A percentile compares a stretch with the other conserved stretches of the same genome.
Evolutionary conservation across 2,329 filamentous ascomycete genomes (phyloP).

Genomic region (Orbilia brochopaga): DNA sequence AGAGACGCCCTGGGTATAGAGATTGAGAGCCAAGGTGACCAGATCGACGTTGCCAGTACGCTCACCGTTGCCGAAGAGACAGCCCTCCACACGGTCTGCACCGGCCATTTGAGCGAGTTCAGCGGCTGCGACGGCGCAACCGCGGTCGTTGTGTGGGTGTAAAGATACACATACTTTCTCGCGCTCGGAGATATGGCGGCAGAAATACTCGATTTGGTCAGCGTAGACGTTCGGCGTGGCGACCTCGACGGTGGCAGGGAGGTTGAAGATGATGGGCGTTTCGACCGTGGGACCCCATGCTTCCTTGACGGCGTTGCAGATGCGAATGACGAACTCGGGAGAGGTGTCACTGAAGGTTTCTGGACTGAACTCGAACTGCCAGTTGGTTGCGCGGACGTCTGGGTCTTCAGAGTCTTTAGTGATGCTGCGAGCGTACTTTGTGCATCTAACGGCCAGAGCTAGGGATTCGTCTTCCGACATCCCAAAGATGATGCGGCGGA

Average conservation of each 20-base stretch:
- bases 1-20: slow-evolving; percentile 90
- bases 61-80: slow-evolving; percentile 92
- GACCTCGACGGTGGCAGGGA: slow-evolving; percentile 95
- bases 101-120: slow-evolving; percentile 96
- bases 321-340: slow-evolving; percentile 78
- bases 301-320: slow-evolving; percentile 91
- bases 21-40: slow-evolving; percentile 87
- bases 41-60: slow-evolving; percentile 94
- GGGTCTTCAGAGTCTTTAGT: slow-evolving; percentile 76
- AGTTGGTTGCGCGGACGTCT: slow-evolving; percentile 65
- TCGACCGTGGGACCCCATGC: slow-evolving; percentile 84
- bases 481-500: slow-evolving; percentile 87
- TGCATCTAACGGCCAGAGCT: slow-evolving; percentile 81
- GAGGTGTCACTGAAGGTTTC: slow-evolving; percentile 90
- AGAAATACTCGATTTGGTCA: slow-evolving; percentile 96
- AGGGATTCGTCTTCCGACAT: slow-evolving; percentile 82
- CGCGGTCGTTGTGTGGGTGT: slow-evolving; percentile 93
- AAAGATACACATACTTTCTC: slow-evolving; percentile 88
- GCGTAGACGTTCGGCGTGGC: slow-evolving; percentile 93
- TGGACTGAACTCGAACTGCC: slow-evolving; percentile 82
- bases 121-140: slow-evolving; percentile 85
- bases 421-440: slow-evolving; percentile 83
- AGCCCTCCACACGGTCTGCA: slow-evolving; percentile 91
- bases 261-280: slow-evolving; percentile 91
- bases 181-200: slow-evolving; percentile 78